phyloP scores from a whole-genome alignment of 2,329 filamentous ascomycete genomes.

The Penicillium sp. region DNA sequence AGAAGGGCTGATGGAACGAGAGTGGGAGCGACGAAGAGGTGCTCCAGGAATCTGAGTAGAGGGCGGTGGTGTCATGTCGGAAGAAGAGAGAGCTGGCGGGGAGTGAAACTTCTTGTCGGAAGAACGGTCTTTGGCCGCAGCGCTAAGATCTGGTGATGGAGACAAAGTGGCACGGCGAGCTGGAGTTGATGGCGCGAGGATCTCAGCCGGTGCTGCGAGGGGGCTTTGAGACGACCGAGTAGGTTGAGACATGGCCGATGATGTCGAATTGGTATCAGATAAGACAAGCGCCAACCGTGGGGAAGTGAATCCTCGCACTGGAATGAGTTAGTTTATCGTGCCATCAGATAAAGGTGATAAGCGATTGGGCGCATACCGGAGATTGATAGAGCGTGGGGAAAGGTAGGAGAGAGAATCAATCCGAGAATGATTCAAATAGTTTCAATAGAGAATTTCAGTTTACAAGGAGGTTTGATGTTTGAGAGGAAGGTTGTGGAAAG shows the following conservation, averaged over 20 bases:
- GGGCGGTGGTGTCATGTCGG: slow-evolving; percentile 61
- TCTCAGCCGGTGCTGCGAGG: slow-evolving; percentile 41
- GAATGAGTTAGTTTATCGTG: slow-evolving; percentile 17
- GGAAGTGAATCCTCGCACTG: slow-evolving; percentile 24
- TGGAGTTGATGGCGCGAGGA: slow-evolving; percentile 38
- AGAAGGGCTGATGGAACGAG: slow-evolving; percentile 30
- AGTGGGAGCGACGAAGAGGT: slow-evolving; percentile 41
- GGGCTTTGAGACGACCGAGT: slow-evolving; percentile 33
- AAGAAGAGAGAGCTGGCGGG: slow-evolving; percentile 49
- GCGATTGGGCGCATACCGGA: slow-evolving; percentile 29
- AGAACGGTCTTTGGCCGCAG: slow-evolving; percentile 31
- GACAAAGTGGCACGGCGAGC: slow-evolving; percentile 33
- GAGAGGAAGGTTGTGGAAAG: slow-evolving; percentile 6
- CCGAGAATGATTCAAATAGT: neutral
- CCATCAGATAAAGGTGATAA: slow-evolving; percentile 7
- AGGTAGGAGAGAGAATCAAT: neutral
- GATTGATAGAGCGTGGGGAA: neutral
- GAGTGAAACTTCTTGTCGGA: slow-evolving; percentile 40
- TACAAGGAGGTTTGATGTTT: neutral
- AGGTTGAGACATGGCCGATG: slow-evolving; percentile 34
- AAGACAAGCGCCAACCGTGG: slow-evolving; percentile 16
- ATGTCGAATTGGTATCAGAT: slow-evolving; percentile 3
- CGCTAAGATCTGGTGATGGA: slow-evolving; percentile 37
- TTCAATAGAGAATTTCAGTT: neutral
- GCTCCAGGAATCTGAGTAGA: slow-evolving; percentile 57